A percentile compares a stretch with the other conserved stretches of the same genome.
phyloP scores from a whole-genome alignment of 768 basidiomycete species.

The Lanmaoa rubissima region DNA sequence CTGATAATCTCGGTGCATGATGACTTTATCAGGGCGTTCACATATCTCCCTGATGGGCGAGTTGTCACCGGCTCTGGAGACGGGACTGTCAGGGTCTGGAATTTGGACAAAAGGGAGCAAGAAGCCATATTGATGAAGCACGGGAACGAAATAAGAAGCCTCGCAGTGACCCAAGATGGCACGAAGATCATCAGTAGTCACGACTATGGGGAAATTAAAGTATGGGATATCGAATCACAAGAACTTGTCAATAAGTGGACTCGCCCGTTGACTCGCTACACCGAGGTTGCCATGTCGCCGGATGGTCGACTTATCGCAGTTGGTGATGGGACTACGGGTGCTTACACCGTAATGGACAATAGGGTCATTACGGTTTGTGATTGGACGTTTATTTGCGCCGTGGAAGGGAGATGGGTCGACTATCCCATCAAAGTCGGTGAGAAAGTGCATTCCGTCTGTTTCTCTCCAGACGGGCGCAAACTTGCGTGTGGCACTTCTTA shows the following conservation, averaged over 20 bases:
- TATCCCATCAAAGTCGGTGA: not conserved
- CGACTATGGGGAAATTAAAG: too few species aligned
- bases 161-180: too few species aligned
- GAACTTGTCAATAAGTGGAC: not conserved
- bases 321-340: too few species aligned
- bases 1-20: not conserved
- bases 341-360: too few species aligned
- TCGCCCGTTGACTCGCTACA: not conserved
- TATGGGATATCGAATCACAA: too few species aligned
- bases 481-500: too few species aligned
- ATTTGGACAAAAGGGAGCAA: not conserved
- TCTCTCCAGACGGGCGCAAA: not conserved
- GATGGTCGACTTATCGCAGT: not conserved
- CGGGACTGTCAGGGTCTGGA: not conserved
- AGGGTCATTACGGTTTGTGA: too few species aligned
- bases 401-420: too few species aligned
- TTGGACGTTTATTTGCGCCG: too few species aligned
- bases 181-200: too few species aligned
- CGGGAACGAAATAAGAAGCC: too few species aligned
- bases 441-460: not conserved
- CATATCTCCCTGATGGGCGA: conserved; percentile 3
- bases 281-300: not conserved
- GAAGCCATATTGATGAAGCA: not conserved
- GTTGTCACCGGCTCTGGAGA: not conserved
- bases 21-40: not conserved